Evolutionary conservation across 2,329 filamentous ascomycete genomes (phyloP), one percentile per base, ranked within the genome.

Genomic region (Nigrospora oryzae): DNA sequence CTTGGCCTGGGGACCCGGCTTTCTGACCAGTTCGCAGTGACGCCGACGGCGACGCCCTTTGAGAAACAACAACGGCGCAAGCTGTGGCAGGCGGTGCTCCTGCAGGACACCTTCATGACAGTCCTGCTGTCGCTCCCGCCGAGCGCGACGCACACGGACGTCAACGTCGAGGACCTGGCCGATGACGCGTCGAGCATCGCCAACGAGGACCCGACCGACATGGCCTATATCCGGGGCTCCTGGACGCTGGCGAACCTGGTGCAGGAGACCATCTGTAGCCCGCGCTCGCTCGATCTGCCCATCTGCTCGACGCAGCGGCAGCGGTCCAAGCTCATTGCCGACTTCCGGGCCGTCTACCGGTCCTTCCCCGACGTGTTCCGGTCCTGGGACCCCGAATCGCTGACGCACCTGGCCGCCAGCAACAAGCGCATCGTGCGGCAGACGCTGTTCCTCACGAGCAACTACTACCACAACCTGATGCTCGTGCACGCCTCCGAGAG

Each of bases 401-500:
- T 89, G 35, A 67, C 74, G 8, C 66, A 70, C 14, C 68, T 84
- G 41, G 75, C 78, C 1, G 65, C 66, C 38, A 74, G 64, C 2
- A 81, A 84, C 55, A 81, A 82, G 49, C 75, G 86, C 7, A 73
- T 81, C 1, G 79, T 87, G 14, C 72, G 84, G 1, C 86, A 91
- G 62, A 88, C 84, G 15, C 65, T 91, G 5, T 90, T 89, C 57
- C 67, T 90, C 30, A 84, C 82, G n/a, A 86, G 80, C 61, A 90
- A 89, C 57, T 90, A 88, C 64, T 87, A 83, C 63, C 86, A 91
- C 59, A 89, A 86, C 59, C 70, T 90, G 19, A 89, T 89, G 84
- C 68, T 89, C 11, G 76, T 90, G 16, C 83, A 89, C 54, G 81
- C 83, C 0, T 83, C 81, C 13, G 83, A 86, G 56, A 82, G 83